Evolutionary conservation across 2,329 filamentous ascomycete genomes (phyloP).

Genomic region (Colletotrichum australisinense): DNA sequence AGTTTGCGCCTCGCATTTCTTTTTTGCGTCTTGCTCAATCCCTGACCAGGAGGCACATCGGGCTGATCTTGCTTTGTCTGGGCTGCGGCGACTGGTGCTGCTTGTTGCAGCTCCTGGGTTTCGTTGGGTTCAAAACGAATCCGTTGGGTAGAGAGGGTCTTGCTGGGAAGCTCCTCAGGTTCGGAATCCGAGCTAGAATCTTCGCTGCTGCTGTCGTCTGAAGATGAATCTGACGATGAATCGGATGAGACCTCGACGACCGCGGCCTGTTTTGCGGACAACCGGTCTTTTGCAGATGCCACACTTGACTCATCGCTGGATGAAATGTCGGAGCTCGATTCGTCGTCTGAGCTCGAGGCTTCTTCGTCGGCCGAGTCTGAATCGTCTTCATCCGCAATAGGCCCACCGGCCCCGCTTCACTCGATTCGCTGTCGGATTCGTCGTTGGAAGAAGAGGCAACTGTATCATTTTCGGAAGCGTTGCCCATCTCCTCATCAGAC

Average conservation of each 20-base stretch:
- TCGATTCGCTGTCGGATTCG: background rate
- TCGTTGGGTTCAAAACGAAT: constrained; percentile 6
- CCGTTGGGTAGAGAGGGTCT: constrained; percentile 32
- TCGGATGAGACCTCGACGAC: constrained; percentile 13
- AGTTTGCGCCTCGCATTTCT: constrained; percentile 63
- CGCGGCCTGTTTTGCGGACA: background rate
- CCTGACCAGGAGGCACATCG: constrained; percentile 46
- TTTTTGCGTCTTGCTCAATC: constrained; percentile 58
- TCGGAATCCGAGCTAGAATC: constrained; percentile 44
- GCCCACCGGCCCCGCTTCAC: background rate
- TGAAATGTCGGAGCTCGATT: constrained; percentile 31
- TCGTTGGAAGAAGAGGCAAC: background rate
- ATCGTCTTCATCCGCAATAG: background rate
- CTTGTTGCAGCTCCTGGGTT: constrained; percentile 7
- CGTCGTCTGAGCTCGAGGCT: constrained; percentile 14
- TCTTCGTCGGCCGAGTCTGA: background rate
- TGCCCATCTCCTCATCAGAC: background rate
- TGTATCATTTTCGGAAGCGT: background rate
- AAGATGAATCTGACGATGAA: constrained; percentile 15
- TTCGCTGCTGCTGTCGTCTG: constrained; percentile 32
- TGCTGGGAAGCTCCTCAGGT: constrained; percentile 51
- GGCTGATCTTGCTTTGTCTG: constrained; percentile 26
- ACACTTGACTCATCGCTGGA: constrained; percentile 22
- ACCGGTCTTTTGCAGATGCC: background rate
- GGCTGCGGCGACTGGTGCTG: constrained; percentile 17